Evolutionary conservation across 2,329 filamentous ascomycete species (phyloP), one percentile per base, ranked within the genome.

Genomic region (Aureobasidium vineae): DNA sequence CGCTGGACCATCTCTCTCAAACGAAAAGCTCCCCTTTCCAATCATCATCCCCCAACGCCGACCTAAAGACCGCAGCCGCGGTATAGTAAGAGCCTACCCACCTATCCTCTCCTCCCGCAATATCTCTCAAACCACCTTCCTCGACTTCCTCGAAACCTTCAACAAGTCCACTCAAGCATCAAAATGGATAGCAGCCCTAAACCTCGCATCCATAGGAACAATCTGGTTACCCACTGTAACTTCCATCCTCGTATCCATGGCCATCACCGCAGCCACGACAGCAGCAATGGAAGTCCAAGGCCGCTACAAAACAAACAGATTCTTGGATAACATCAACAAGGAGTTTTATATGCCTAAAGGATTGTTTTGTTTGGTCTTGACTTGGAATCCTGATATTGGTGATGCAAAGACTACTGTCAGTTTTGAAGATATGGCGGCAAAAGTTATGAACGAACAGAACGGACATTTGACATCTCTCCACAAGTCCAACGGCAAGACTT

Each of bases 331-430:
- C 41, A 79, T 86, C 70, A 88, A 88, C 70, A 77, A 81, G 10
- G 77, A 83, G 3, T 81, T 86, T 67, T 88, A 88, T 73, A 79
- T 78, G 54, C 85, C 86, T 0, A 80, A 79, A 1, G 85, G 85
- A 0, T 77, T 88, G 0, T 84, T 82, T 73, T 82, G 79, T 67
- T 75, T 85, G 23, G 77, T 88, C 43, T 80, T 87, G 57, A 73
- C 72, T 45, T 76, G 75, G 68, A 75, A 74, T 40, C 50, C 72
- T 0, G 70, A 73, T 7, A 67, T 65, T 3, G 2, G 13, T 10
- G 57, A 52, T 19, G 40, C 59, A 4, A 38, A 40, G 21, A 40
- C 43, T n/a, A 33, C 15, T 21, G 66, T 68, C 3, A 69, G 72
- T 6, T 70, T 82, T 16, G 77, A 79, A n/a, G 71, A 75, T 3